Conservation (phyloP, 306 rosid species). For the Ziziphus jujuba region DNA sequence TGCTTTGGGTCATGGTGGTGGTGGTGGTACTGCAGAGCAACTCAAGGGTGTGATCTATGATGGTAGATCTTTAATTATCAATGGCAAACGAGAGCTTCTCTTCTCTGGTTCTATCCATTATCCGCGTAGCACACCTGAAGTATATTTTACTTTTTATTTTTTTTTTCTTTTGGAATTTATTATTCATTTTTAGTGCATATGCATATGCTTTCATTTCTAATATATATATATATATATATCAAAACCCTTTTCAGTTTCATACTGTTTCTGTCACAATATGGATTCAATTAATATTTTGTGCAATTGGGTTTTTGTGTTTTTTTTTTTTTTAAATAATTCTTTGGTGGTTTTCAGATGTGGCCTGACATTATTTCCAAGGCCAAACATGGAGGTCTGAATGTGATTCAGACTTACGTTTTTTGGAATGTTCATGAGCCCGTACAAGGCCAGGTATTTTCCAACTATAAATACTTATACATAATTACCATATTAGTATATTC, state of each 20-base stretch:
- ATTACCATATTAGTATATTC: no score
- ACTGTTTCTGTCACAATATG: no score
- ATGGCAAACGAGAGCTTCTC: constrained; percentile 68
- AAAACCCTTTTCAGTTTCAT: no score
- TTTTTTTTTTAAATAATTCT: background rate
- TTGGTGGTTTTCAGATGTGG: constrained; percentile 70
- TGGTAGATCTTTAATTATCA: constrained; percentile 50
- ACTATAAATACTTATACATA: no score
- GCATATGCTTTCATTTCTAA: no score
- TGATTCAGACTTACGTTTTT: constrained; percentile 86
- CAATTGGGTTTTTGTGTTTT: background rate
- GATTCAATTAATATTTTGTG: no score
- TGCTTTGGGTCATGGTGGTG: background rate
- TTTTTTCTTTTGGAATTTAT: background rate
- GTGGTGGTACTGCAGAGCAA: no score
- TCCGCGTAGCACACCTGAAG: constrained; percentile 73
- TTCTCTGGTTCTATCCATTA: constrained; percentile 90
- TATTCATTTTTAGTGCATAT: no score
- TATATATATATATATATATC: background rate
- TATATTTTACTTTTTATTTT: constrained; percentile 12
- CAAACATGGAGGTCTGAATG: constrained; percentile 74
- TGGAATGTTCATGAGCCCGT: constrained; percentile 87
- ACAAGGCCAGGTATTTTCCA: constrained; percentile 54
- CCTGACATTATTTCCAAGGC: constrained; percentile 62
- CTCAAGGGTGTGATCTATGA: constrained; percentile 59